Conservation (phyloP, 1,139 yeast genomes). For the Lodderomyces jiufengensis region DNA sequence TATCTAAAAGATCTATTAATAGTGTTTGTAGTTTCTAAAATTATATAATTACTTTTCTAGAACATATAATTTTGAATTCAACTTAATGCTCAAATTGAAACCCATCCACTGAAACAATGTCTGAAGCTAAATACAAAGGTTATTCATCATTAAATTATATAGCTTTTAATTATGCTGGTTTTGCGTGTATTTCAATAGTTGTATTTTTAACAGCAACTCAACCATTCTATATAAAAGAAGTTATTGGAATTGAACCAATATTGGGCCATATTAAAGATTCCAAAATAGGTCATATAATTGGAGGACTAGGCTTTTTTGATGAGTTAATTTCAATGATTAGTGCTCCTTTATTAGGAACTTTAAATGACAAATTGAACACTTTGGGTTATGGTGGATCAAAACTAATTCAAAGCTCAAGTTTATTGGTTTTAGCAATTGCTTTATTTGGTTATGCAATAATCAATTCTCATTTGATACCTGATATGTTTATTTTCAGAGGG, state of each 20-base stretch:
- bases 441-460: constrained; percentile 47
- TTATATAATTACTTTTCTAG: too few species aligned
- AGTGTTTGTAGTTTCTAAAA: too few species aligned
- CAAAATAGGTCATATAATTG: constrained; percentile 54
- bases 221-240: constrained; percentile 60
- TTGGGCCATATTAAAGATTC: constrained; percentile 17
- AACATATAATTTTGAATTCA: too few species aligned
- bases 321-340: constrained; percentile 51
- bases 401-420: constrained; percentile 47
- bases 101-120: too few species aligned
- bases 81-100: too few species aligned
- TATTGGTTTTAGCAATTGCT: constrained; percentile 44
- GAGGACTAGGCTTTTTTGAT: constrained; percentile 60
- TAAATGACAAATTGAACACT: constrained; percentile 45
- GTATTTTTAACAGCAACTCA: constrained; percentile 70
- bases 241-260: constrained; percentile 36
- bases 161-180: constrained; percentile 33
- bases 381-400: constrained; percentile 45
- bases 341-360: constrained; percentile 64
- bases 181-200: constrained; percentile 55
- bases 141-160: constrained; percentile 19
- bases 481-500: constrained; percentile 47
- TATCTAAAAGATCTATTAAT: too few species aligned
- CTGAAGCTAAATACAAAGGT: constrained; percentile 8
- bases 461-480: constrained; percentile 34